A percentile compares a stretch with the other conserved stretches of the same genome.
phyloP scores from a whole-genome alignment of 208 protist species.

The Vickermania spadyakhi region DNA sequence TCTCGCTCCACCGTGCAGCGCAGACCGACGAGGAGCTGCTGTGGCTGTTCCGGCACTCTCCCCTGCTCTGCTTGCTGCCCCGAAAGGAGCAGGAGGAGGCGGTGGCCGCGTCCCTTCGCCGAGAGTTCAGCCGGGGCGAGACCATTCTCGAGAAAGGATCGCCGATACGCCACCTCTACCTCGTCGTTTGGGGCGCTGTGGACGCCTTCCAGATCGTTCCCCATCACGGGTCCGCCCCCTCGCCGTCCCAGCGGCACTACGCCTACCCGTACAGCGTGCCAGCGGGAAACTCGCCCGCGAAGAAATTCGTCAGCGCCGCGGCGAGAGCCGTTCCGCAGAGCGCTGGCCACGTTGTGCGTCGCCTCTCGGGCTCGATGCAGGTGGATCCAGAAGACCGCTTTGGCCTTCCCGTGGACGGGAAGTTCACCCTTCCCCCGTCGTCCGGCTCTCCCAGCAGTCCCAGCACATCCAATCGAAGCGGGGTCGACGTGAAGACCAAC shows the following conservation, averaged over 20 bases:
- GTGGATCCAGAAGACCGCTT: not conserved
- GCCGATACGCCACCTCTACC: constrained; percentile 33
- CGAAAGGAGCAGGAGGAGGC: constrained; percentile 28
- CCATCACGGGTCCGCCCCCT: constrained; percentile 14
- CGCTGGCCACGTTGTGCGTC: not conserved
- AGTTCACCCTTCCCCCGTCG: not conserved
- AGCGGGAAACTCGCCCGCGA: not conserved
- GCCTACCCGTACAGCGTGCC: not conserved
- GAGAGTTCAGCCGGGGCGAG: constrained; percentile 59
- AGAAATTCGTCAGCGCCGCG: constrained; percentile 1
- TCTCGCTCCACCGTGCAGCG: constrained; percentile 21
- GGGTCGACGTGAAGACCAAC: too few species aligned
- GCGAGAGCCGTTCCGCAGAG: not conserved
- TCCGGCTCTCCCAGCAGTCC: not conserved
- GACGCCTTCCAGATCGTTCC: constrained; percentile 47
- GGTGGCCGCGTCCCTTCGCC: constrained; percentile 32
- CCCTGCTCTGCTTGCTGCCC: constrained; percentile 40
- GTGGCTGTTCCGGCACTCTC: constrained; percentile 46
- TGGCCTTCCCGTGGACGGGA: not conserved
- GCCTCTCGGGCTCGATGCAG: not conserved
- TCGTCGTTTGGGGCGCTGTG: constrained; percentile 64
- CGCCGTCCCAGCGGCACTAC: not conserved
- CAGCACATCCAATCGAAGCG: too few species aligned
- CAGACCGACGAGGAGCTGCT: constrained; percentile 34
- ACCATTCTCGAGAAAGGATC: constrained; percentile 26